These are phyloP conservation scores for Alternaria sp. DNA, from an alignment of 2,329 filamentous ascomycete genomes.

Conservation along the genomic window DNA sequence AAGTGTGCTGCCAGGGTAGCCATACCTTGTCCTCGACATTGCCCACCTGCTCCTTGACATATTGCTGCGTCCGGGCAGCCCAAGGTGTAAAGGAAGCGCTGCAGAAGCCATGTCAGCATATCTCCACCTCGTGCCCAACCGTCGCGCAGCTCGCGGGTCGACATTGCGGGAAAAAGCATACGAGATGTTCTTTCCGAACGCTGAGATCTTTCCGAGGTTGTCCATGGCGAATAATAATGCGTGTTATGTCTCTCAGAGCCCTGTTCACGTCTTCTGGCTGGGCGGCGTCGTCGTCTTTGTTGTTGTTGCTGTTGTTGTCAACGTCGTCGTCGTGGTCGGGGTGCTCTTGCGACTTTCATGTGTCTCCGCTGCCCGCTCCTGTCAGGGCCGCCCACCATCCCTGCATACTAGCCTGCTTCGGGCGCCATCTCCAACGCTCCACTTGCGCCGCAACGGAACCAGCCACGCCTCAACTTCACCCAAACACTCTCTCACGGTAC, in stretches of 20 bases:
- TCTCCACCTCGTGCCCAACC: slow-evolving; percentile 9
- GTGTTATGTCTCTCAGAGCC: slow-evolving; percentile 7
- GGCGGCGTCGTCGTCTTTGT: slow-evolving; percentile 22
- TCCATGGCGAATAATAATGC: slow-evolving; percentile 62
- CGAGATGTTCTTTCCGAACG: slow-evolving; percentile 76
- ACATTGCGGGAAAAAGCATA: slow-evolving; percentile 51
- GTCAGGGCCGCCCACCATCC: slow-evolving; percentile 24
- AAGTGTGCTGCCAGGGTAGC: not conserved
- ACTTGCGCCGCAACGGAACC: not conserved
- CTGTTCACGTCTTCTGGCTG: slow-evolving; percentile 9
- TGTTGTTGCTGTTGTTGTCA: not conserved
- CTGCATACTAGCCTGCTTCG: slow-evolving; percentile 23
- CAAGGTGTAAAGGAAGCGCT: slow-evolving; percentile 91
- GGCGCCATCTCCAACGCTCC: slow-evolving; percentile 1
- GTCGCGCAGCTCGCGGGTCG: not conserved
- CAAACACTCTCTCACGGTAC: not conserved
- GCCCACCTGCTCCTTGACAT: slow-evolving; percentile 96
- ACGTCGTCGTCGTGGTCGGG: slow-evolving; percentile 21
- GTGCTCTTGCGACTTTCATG: slow-evolving; percentile 35
- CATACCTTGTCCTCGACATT: slow-evolving; percentile 90
- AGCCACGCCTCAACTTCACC: not conserved
- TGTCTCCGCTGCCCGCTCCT: slow-evolving; percentile 22
- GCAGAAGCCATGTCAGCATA: slow-evolving; percentile 56
- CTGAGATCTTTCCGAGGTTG: slow-evolving; percentile 76
- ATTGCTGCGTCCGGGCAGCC: slow-evolving; percentile 92